phyloP scores from a whole-genome alignment of 2,329 filamentous ascomycete genomes.

The Lachnellula subtilissima region DNA sequence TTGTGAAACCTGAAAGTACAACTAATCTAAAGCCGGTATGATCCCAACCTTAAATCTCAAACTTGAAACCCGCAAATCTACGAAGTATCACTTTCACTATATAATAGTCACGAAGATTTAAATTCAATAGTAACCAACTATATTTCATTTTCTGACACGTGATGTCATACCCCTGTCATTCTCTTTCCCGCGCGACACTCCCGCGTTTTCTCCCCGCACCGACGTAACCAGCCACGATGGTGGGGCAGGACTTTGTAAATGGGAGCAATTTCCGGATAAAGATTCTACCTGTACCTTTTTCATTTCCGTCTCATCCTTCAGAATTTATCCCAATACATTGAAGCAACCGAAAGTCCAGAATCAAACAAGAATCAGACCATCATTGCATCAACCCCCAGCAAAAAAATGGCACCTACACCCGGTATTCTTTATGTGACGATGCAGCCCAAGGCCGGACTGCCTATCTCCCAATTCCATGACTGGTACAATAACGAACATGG shows the following conservation, averaged over 20 bases:
- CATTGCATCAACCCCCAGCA: background rate
- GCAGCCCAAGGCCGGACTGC: slow-evolving; percentile 64
- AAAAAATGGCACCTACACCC: slow-evolving; percentile 41
- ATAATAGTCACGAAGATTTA: no score
- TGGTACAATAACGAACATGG: slow-evolving; percentile 96
- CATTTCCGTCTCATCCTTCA: background rate
- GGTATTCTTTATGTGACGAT: slow-evolving; percentile 84
- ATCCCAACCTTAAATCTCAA: no score
- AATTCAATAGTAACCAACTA: no score
- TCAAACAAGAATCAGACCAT: slow-evolving; percentile 2
- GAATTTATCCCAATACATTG: background rate
- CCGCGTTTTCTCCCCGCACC: background rate
- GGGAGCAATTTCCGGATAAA: slow-evolving; percentile 4
- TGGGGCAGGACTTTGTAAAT: slow-evolving; percentile 1
- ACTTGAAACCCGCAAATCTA: no score
- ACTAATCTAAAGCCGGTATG: no score
- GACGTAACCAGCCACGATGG: background rate
- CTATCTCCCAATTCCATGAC: slow-evolving; percentile 70
- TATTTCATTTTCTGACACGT: no score
- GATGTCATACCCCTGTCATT: no score
- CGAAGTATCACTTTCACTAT: background rate
- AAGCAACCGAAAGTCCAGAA: background rate
- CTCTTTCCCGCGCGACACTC: slow-evolving; percentile 3
- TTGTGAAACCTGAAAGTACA: no score
- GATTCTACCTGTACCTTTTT: background rate